Conservation (phyloP, 345 rosid genomes). For the Corchorus olitorius region DNA sequence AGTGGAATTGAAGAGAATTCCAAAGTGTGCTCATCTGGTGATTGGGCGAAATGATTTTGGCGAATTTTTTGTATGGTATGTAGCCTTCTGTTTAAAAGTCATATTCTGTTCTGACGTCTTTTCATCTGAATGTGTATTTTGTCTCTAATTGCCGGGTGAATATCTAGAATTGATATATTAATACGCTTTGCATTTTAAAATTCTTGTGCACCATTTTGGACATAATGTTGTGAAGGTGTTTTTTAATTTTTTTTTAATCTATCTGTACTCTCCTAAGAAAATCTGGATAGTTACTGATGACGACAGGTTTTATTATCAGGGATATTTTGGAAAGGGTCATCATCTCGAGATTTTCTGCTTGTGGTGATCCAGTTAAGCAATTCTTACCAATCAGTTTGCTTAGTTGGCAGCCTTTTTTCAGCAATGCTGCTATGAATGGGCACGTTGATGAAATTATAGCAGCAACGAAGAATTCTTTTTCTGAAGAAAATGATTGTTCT, state of each 20-base stretch:
- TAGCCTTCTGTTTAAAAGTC: slow-evolving; percentile 21
- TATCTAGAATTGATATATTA: no score
- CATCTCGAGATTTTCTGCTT: slow-evolving; percentile 62
- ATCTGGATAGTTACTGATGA: slow-evolving; percentile 7
- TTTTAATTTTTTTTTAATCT: no score
- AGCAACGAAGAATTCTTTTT: slow-evolving; percentile 49
- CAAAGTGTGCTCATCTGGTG: slow-evolving; percentile 57
- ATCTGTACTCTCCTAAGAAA: background rate
- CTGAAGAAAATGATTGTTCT: slow-evolving; percentile 38
- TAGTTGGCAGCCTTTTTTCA: slow-evolving; percentile 49
- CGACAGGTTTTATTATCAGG: slow-evolving; percentile 44
- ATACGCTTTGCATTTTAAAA: no score
- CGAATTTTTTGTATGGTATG: slow-evolving; percentile 86
- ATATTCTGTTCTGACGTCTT: slow-evolving; percentile 1
- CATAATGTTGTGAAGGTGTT: background rate
- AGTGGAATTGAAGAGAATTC: slow-evolving; percentile 73
- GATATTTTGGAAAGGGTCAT: slow-evolving; percentile 57
- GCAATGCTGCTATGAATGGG: slow-evolving; percentile 38
- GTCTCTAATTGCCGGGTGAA: slow-evolving; percentile 1
- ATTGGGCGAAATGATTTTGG: slow-evolving; percentile 77
- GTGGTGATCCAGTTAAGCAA: slow-evolving; percentile 45
- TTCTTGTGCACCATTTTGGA: background rate
- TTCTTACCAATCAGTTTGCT: slow-evolving; percentile 64
- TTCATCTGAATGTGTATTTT: background rate
- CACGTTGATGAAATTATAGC: slow-evolving; percentile 45